Base-by-base conservation (phyloP, 2,329 filamentous ascomycete genomes). In the Penicillium sp. region DNA sequence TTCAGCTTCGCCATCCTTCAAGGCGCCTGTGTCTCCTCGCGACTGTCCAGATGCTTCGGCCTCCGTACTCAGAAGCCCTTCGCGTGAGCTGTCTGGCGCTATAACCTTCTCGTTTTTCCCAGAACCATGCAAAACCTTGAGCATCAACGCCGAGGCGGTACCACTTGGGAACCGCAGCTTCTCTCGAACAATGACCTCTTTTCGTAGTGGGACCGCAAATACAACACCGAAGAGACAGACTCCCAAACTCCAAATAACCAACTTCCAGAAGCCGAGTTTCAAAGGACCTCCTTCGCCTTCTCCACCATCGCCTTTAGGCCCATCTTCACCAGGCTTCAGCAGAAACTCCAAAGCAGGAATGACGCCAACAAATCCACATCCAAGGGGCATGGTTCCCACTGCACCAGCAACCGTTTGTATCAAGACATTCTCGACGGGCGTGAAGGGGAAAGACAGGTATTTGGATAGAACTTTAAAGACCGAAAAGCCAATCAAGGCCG, bases 181-280 rank as follows among this genome's bases (percentile, higher is more conserved):
- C 72, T 98, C 93, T 50, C 86, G 75, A 48, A 98, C 88, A 53
- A 98, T 94, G 48, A 97, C 90, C 71, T 98, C 88, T 49, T 83
- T 85, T 41, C 93, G 79, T 48, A 97, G 65, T 1, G 93, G 93
- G 13, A 98, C 91, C 0, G 90, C 93, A 72, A 98, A 97, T 1
- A 97, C 84, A 1, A 97, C 93, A 0, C 93, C 93, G 65, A 98
- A 98, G 63, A 97, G 91, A 65, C 90, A 96, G 15, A 98, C 80
- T 0, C 93, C 93, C 47, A 98, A 68, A 24, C 88, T 87, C 93
- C 93, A 98, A 7, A 96, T 68, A 6, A 95, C 82, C 56, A 96
- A 72, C 66, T 89, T 88, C 74, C 82, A 81, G 33, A 87, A 77
- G 32, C 82, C 81, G 39, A 95, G 71, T 47, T 79, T 74, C 17